Evolutionary conservation across 2,329 filamentous ascomycete species (phyloP).

Genomic region (Arthroderma uncinatum): DNA sequence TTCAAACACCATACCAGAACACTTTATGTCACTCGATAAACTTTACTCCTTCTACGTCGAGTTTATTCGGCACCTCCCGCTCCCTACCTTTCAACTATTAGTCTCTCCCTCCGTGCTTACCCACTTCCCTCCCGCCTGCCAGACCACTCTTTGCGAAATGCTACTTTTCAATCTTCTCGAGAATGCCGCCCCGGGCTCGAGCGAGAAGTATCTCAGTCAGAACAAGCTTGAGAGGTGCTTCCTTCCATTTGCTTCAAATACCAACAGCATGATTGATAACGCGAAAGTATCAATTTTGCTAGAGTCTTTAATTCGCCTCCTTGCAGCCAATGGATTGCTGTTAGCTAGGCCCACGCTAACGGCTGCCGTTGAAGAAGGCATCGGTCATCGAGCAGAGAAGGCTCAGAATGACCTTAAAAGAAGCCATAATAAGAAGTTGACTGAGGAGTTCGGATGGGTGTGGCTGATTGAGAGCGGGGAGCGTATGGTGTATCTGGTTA

Average conservation of each 20-base stretch:
- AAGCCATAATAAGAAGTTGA: slow-evolving; percentile 30
- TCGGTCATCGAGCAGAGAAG: slow-evolving; percentile 39
- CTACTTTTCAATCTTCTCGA: slow-evolving; percentile 43
- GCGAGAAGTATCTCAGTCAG: slow-evolving; percentile 38
- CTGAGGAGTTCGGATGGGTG: slow-evolving; percentile 27
- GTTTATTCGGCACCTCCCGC: slow-evolving; percentile 35
- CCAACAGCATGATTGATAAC: slow-evolving; percentile 53
- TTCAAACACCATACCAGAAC: slow-evolving; percentile 25
- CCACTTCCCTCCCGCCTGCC: slow-evolving; percentile 28
- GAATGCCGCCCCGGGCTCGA: slow-evolving; percentile 28
- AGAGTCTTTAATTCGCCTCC: slow-evolving; percentile 51
- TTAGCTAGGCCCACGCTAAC: slow-evolving; percentile 29
- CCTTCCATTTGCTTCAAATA: slow-evolving; percentile 54
- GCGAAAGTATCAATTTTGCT: slow-evolving; percentile 59
- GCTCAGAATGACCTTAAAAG: slow-evolving; percentile 36
- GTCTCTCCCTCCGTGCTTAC: slow-evolving; percentile 37
- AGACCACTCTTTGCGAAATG: slow-evolving; percentile 43
- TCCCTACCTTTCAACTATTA: slow-evolving; percentile 38
- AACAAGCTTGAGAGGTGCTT: slow-evolving; percentile 48
- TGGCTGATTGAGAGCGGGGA: slow-evolving; percentile 34
- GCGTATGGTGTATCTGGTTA: slow-evolving; percentile 28
- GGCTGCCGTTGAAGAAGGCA: slow-evolving; percentile 42
- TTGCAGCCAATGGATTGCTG: slow-evolving; percentile 30
- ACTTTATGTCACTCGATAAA: slow-evolving; percentile 30
- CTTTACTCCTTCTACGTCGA: slow-evolving; percentile 37